Base-by-base conservation (phyloP, 306 rosid genomes). In the Mimosa pudica region DNA sequence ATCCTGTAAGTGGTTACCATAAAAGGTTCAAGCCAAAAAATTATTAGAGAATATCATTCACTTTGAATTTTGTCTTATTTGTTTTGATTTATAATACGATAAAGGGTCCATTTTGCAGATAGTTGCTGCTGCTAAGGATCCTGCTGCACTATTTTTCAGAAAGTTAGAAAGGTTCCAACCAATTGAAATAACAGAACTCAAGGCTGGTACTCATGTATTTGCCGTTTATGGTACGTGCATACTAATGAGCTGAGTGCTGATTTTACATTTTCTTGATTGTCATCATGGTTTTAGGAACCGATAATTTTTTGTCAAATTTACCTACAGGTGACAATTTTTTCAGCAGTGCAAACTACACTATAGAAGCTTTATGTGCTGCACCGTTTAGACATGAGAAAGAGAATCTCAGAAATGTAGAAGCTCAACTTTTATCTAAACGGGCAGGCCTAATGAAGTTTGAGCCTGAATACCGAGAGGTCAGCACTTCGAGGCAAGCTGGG, bases 391-490 rank as follows among this genome's bases (percentile, higher is more conserved):
- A 89, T 89, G 96, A 93, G 79, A 96, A 93, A 86, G 96, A 90
- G 24, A 86, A 79, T 71, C 87, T 96, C 74, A 85, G 94, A 80
- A 85, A 76, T 8, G 87, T 96, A 63, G 99, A 96, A 86, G 85
- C 92, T 84, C 87, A 89, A 83, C 87, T 96, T 81, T 89, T 96
- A 61, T 75, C 97, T 30, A 96, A 96, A 81, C 89, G 97, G 83
- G 96, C 86, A 45, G 99, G 90, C 84, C 84, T 93, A 83, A 89
- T 96, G 3, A 93, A 90, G 82, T 96, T 96, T 87, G 99, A 96
- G 82, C 75, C 96, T 10, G 99, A 96, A 84, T 96, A 96, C 85
- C 91, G 91, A 73, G 99, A 96, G 97, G 99, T 96, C 68, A n/a
- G 81, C 66, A 16, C 51, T 80, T 71, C 58, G 55, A 81, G 72